These are phyloP conservation scores for Hanseniaspora jakobsenii DNA, from an alignment of 805 yeast species.

Conservation along the genomic window DNA sequence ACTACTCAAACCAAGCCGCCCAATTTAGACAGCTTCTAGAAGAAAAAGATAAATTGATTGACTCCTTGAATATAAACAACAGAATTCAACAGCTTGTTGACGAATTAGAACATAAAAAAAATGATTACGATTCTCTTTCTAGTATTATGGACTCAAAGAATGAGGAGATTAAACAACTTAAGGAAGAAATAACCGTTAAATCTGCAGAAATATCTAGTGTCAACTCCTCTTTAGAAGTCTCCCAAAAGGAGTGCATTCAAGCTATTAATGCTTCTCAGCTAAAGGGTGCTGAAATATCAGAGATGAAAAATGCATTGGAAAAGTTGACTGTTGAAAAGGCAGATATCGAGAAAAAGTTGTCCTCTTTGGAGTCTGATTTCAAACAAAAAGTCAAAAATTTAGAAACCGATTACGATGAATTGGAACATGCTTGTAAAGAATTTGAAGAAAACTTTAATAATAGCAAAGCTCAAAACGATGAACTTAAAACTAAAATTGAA, in stretches of 20 bases:
- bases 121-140: conserved; percentile 5
- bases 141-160: neutral
- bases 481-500: conserved; percentile 17
- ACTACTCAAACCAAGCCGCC: conserved; percentile 8
- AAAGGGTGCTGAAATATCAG: neutral
- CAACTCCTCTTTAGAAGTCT: neutral
- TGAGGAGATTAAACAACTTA: neutral
- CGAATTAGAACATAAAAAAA: conserved; percentile 8
- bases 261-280: neutral
- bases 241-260: neutral
- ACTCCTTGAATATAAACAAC: conserved; percentile 15
- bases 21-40: conserved; percentile 12
- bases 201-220: neutral
- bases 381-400: conserved; percentile 15
- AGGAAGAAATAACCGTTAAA: neutral
- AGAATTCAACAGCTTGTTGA: conserved; percentile 10
- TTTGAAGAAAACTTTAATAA: conserved; percentile 26
- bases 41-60: conserved; percentile 15
- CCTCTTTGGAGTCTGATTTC: conserved; percentile 20
- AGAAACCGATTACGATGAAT: conserved; percentile 17
- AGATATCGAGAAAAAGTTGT: conserved; percentile 22
- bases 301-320: neutral
- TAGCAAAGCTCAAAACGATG: neutral
- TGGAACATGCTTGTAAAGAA: conserved; percentile 30
- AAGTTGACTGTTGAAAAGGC: neutral